Percentiles rank a stretch among this genome's conserved stretches.
These are phyloP conservation scores for Cladosporium cucumerinum DNA, from an alignment of 2,329 filamentous ascomycete genomes.

Conservation along the genomic window DNA sequence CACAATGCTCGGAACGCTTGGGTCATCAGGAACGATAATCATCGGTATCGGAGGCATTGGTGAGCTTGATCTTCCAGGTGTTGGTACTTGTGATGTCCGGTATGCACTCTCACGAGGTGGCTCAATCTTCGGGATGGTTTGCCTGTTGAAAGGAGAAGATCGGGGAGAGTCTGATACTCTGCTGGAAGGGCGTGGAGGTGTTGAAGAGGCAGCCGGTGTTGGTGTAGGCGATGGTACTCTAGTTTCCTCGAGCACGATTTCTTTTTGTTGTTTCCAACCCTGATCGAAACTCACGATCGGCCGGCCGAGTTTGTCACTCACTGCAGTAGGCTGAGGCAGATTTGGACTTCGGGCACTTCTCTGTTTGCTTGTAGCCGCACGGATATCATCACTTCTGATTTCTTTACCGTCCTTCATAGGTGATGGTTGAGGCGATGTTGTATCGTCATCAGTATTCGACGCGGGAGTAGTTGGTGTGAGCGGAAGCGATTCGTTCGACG, in stretches of 20 bases:
- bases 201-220: constrained; percentile 1
- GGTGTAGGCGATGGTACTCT: constrained; percentile 30
- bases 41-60: constrained; percentile 24
- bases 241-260: constrained; percentile 65
- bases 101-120: constrained; percentile 10
- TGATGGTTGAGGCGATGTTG: neutral
- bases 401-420: constrained; percentile 73
- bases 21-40: constrained; percentile 19
- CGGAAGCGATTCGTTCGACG: constrained; percentile 56
- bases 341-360: constrained; percentile 82
- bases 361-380: constrained; percentile 84
- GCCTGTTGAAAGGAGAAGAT: constrained; percentile 11
- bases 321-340: constrained; percentile 81
- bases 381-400: constrained; percentile 81
- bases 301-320: constrained; percentile 84
- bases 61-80: neutral
- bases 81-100: neutral
- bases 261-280: constrained; percentile 68
- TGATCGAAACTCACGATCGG: constrained; percentile 97
- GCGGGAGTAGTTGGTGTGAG: constrained; percentile 34
- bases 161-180: constrained; percentile 8
- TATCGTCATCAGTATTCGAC: neutral
- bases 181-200: neutral
- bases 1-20: constrained; percentile 1
- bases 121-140: constrained; percentile 27